Conservation (phyloP, 495 filamentous ascomycete genomes). For the Sphaerosporella brunnea region DNA sequence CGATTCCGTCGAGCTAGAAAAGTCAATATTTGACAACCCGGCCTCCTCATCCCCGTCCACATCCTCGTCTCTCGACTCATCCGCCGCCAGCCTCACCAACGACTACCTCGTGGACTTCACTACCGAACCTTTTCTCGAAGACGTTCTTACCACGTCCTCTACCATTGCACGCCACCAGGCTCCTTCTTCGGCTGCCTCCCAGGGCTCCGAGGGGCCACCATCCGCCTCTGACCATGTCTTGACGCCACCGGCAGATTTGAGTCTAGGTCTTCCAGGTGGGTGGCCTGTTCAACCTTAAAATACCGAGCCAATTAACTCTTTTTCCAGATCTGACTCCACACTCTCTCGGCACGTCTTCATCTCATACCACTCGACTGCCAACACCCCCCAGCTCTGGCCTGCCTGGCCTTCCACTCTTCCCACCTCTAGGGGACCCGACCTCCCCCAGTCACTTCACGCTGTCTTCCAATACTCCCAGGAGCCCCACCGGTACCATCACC, state of each 20-base stretch:
- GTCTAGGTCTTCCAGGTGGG: no score
- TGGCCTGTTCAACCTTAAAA: no score
- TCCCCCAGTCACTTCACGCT: no score
- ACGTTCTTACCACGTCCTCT: not conserved
- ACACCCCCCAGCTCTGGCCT: not conserved
- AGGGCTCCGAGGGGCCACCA: constrained; percentile 3
- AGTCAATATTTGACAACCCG: not conserved
- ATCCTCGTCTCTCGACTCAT: not conserved
- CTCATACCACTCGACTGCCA: not conserved
- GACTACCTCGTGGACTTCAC: not conserved
- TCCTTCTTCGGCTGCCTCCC: constrained; percentile 4
- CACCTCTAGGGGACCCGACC: not conserved
- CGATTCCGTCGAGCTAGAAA: constrained; percentile 1
- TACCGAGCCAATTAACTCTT: no score
- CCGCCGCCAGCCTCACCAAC: not conserved
- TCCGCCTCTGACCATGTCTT: not conserved
- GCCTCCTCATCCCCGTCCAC: not conserved
- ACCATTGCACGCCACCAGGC: constrained; percentile 2
- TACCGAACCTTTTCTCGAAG: no score
- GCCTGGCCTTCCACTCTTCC: not conserved
- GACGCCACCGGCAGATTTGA: not conserved
- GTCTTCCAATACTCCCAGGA: not conserved
- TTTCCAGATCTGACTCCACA: not conserved
- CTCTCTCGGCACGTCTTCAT: not conserved
- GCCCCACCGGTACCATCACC: no score